Percentiles rank a stretch among this genome's conserved stretches.
Evolutionary conservation across 495 filamentous ascomycete genomes (phyloP).

Genomic region (Amphirosellinia nigrospora): DNA sequence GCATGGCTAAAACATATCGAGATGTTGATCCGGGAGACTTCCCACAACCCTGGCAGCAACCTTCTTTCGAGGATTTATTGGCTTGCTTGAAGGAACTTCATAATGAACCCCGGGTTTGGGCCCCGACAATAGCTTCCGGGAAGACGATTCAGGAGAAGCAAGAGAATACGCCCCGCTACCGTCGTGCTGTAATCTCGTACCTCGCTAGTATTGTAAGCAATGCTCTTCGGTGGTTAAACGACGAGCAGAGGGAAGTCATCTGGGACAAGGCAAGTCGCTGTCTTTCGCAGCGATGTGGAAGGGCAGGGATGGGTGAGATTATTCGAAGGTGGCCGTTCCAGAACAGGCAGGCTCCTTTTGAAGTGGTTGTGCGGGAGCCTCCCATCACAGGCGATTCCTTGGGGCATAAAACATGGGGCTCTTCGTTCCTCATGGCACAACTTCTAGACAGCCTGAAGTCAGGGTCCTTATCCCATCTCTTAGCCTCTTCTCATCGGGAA

Average conservation of each 20-base stretch:
- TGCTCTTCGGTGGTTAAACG: slow-evolving; percentile 74
- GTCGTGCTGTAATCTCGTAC: slow-evolving; percentile 60
- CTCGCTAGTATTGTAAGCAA: slow-evolving; percentile 79
- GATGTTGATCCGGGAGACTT: slow-evolving; percentile 35
- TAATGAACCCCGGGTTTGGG: slow-evolving; percentile 52
- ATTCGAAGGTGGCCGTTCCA: slow-evolving; percentile 74
- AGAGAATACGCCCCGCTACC: slow-evolving; percentile 36
- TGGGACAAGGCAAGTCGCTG: slow-evolving; percentile 81
- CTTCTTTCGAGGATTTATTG: slow-evolving; percentile 45
- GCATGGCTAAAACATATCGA: slow-evolving; percentile 13
- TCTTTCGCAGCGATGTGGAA: slow-evolving; percentile 82
- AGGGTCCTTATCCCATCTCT: slow-evolving; percentile 45
- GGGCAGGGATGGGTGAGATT: slow-evolving; percentile 75
- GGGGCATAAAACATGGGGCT: slow-evolving; percentile 92
- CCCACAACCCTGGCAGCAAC: slow-evolving; percentile 55
- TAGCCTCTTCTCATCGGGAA: slow-evolving; percentile 30
- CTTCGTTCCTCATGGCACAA: slow-evolving; percentile 83
- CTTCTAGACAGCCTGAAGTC: slow-evolving; percentile 60
- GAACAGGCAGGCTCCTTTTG: slow-evolving; percentile 45
- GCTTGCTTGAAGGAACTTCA: slow-evolving; percentile 45
- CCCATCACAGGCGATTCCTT: slow-evolving; percentile 85
- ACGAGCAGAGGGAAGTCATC: slow-evolving; percentile 72
- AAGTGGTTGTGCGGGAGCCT: slow-evolving; percentile 80
- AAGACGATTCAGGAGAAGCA: slow-evolving; percentile 42
- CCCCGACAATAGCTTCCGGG: slow-evolving; percentile 32